phyloP scores from a whole-genome alignment of 2,329 filamentous ascomycete species.

The Thermoascus crustaceus region DNA sequence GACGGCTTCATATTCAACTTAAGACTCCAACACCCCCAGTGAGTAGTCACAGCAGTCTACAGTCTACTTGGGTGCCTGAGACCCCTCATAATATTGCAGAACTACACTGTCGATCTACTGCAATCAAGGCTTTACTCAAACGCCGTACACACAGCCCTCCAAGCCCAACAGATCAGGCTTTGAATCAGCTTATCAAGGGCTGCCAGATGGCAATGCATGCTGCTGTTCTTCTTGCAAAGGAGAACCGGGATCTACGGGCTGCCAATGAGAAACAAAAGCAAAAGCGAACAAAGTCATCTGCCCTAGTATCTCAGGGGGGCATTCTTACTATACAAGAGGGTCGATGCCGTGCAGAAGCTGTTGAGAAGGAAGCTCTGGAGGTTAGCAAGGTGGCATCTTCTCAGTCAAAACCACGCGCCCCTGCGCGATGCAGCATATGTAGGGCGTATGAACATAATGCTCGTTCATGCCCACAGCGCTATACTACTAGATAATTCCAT shows the following conservation, averaged over 20 bases:
- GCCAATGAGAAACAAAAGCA: constrained; percentile 7
- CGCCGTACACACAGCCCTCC: neutral
- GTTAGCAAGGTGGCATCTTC: no score
- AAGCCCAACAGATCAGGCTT: constrained; percentile 1
- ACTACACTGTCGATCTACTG: neutral
- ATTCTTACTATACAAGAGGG: no score
- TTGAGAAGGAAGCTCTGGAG: no score
- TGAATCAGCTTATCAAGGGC: constrained; percentile 3
- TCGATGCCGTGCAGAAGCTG: no score
- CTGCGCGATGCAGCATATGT: no score
- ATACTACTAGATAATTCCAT: no score
- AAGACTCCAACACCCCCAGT: neutral
- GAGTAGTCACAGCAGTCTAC: neutral
- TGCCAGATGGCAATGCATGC: constrained; percentile 4
- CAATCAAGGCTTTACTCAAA: neutral
- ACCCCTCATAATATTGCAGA: neutral
- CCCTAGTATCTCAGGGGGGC: no score
- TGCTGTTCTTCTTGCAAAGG: constrained; percentile 3
- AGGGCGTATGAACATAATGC: no score
- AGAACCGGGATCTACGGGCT: constrained; percentile 6
- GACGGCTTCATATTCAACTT: neutral
- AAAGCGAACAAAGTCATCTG: constrained; percentile 4
- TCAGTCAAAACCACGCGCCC: no score
- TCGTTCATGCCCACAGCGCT: no score
- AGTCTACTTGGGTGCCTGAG: neutral